Evolutionary conservation across 495 filamentous ascomycete genomes (phyloP).

Genomic region (Podospora bellae-mahoneyi): DNA sequence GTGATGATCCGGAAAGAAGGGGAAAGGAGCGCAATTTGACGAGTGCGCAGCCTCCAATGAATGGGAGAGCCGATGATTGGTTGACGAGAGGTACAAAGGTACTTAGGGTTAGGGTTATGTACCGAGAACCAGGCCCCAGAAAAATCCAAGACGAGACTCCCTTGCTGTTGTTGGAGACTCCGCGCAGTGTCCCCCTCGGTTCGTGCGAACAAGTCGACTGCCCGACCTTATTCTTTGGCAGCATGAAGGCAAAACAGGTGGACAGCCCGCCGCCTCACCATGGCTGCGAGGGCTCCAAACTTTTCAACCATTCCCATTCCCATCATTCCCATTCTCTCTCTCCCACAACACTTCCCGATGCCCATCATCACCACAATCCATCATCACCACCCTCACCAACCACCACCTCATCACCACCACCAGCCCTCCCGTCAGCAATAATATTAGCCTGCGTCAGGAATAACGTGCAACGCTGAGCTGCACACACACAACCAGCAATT

Average conservation of each 20-base stretch:
- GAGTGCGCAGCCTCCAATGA: conserved; percentile 13
- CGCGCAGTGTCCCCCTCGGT: conserved; percentile 31
- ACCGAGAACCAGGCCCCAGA: conserved; percentile 9
- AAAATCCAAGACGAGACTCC: conserved; percentile 32
- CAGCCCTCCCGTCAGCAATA: conserved; percentile 27
- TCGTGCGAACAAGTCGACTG: conserved; percentile 37
- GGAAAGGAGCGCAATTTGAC: conserved; percentile 21
- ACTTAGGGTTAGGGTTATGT: conserved; percentile 34
- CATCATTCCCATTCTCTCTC: conserved; percentile 17
- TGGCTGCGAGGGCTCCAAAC: conserved; percentile 37
- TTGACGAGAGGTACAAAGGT: conserved; percentile 20
- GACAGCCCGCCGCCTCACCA: conserved; percentile 34
- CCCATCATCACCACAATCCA: conserved; percentile 20
- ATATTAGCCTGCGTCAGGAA: conserved; percentile 38
- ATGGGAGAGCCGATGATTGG: conserved; percentile 18
- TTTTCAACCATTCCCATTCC: conserved; percentile 27
- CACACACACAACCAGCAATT: conserved; percentile 28
- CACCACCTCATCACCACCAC: conserved; percentile 26
- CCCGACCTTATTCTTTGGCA: conserved; percentile 38
- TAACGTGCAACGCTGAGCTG: conserved; percentile 29
- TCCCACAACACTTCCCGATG: conserved; percentile 27
- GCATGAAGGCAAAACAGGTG: conserved; percentile 42
- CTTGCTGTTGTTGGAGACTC: conserved; percentile 26
- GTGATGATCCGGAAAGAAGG: conserved; percentile 13
- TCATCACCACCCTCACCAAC: conserved; percentile 25